A percentile compares a stretch with the other conserved stretches of the same genome.
phyloP scores from a whole-genome alignment of 208 protist genomes.

The Wallacemonas sp. region DNA sequence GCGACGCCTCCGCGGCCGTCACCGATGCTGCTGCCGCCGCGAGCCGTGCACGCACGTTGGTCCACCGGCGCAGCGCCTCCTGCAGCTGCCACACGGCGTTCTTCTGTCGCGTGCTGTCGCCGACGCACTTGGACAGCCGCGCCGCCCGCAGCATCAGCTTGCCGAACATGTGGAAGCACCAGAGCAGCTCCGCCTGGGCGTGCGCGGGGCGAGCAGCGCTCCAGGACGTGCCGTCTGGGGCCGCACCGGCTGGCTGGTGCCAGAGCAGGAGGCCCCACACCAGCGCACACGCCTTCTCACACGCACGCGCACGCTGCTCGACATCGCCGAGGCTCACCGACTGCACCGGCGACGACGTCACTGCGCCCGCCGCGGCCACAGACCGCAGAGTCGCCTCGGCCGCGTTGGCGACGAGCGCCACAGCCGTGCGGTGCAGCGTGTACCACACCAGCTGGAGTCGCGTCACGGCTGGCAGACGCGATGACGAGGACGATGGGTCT shows the following conservation, averaged over 20 bases:
- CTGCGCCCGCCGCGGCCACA: background rate
- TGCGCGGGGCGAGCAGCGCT: background rate
- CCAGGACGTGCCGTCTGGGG: background rate
- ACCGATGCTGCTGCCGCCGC: no score
- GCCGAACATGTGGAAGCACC: slow-evolving; percentile 35
- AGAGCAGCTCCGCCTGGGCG: slow-evolving; percentile 26
- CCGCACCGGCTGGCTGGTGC: slow-evolving; percentile 28
- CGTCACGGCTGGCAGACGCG: slow-evolving; percentile 20
- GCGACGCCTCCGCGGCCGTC: background rate
- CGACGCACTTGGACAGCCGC: slow-evolving; percentile 27
- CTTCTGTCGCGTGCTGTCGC: slow-evolving; percentile 8
- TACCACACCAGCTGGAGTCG: slow-evolving; percentile 42
- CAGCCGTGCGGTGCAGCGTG: slow-evolving; percentile 39
- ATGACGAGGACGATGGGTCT: background rate
- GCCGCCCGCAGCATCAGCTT: slow-evolving; percentile 42
- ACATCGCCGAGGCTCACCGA: background rate
- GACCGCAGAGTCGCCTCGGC: slow-evolving; percentile 23
- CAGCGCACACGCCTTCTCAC: slow-evolving; percentile 28
- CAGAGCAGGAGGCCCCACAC: slow-evolving; percentile 26
- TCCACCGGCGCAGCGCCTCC: slow-evolving; percentile 8
- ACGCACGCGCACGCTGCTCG: slow-evolving; percentile 5
- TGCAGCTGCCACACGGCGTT: background rate
- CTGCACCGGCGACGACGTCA: background rate
- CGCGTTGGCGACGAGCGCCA: slow-evolving; percentile 38
- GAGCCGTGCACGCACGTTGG: background rate